Conservation (phyloP, 2,329 filamentous ascomycete genomes). For the Penicillium sp. region DNA sequence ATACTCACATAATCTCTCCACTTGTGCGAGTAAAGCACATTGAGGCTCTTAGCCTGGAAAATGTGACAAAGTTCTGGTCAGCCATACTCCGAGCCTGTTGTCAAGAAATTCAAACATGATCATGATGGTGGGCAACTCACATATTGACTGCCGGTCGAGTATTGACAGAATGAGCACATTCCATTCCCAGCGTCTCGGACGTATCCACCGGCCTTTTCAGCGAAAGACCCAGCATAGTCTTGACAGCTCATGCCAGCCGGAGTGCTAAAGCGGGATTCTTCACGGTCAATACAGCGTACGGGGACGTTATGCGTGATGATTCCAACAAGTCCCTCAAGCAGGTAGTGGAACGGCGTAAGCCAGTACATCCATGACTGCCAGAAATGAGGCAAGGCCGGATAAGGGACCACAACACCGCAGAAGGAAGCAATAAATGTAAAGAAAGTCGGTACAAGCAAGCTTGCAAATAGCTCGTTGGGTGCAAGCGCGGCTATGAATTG, state of each 20-base stretch:
- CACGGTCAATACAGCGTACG: slow-evolving; percentile 54
- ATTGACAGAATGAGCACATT: slow-evolving; percentile 64
- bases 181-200: slow-evolving; percentile 55
- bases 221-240: slow-evolving; percentile 56
- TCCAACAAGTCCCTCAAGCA: slow-evolving; percentile 61
- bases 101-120: not conserved
- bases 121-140: slow-evolving; percentile 31
- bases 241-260: slow-evolving; percentile 61
- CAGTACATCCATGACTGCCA: slow-evolving; percentile 67
- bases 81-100: not conserved
- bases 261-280: slow-evolving; percentile 60
- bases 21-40: slow-evolving; percentile 58
- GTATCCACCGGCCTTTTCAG: slow-evolving; percentile 57
- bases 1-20: slow-evolving; percentile 60
- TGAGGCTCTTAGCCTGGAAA: slow-evolving; percentile 48
- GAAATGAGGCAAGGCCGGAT: slow-evolving; percentile 59
- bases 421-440: slow-evolving; percentile 69
- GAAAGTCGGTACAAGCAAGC: slow-evolving; percentile 64
- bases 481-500: slow-evolving; percentile 66
- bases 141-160: slow-evolving; percentile 60
- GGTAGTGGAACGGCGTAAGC: slow-evolving; percentile 66
- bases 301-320: slow-evolving; percentile 55
- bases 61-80: not conserved
- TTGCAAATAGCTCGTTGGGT: slow-evolving; percentile 65
- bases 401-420: slow-evolving; percentile 72